Percentiles rank a stretch among this genome's conserved stretches.
Evolutionary conservation across 345 rosid genomes (phyloP).

Genomic region (Cochlearia excelsa): DNA sequence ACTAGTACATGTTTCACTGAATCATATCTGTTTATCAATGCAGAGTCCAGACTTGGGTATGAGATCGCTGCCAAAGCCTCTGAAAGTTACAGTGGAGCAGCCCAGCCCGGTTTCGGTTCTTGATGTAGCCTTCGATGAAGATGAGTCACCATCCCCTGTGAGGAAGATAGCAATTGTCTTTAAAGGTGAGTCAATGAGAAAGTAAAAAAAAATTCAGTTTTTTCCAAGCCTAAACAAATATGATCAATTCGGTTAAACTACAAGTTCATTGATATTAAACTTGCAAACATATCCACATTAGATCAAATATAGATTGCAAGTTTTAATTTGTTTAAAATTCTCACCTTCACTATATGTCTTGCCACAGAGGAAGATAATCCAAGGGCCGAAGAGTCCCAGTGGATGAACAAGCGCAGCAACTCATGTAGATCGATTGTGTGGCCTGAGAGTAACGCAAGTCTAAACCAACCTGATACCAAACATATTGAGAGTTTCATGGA

Average conservation of each 20-base stretch:
- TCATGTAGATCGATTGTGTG: constrained; percentile 37
- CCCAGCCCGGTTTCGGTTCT: constrained; percentile 94
- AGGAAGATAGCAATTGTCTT: constrained; percentile 60
- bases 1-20: constrained; percentile 23
- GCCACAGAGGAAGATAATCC: constrained; percentile 49
- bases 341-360: constrained; percentile 29
- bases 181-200: constrained; percentile 48
- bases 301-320: constrained; percentile 15
- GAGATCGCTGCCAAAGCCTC: constrained; percentile 40
- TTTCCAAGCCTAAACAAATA: neutral
- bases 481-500: constrained; percentile 31
- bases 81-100: constrained; percentile 53
- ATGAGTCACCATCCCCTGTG: constrained; percentile 83
- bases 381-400: constrained; percentile 43
- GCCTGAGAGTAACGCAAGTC: constrained; percentile 35
- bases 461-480: constrained; percentile 29
- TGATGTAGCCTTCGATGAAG: constrained; percentile 64
- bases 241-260: neutral
- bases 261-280: constrained; percentile 11
- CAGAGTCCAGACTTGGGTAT: constrained; percentile 53
- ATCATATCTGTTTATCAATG: constrained; percentile 31
- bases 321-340: constrained; percentile 14
- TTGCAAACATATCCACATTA: constrained; percentile 5
- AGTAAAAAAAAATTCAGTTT: neutral
- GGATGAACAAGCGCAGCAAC: constrained; percentile 35